Conservation (phyloP, 805 yeast species). For the Candida orba region DNA sequence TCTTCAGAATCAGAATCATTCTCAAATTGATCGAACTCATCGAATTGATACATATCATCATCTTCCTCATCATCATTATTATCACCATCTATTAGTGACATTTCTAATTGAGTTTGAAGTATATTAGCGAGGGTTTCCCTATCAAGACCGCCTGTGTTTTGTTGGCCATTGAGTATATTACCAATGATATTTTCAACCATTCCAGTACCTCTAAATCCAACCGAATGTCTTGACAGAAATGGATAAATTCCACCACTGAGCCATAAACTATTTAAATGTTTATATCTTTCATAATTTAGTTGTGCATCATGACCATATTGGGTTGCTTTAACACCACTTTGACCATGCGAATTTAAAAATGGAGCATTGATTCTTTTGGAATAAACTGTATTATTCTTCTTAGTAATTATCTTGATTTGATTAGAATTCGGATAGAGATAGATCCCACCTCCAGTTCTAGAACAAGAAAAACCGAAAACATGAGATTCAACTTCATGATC, state of each 20-base stretch:
- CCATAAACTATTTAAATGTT: constrained; percentile 53
- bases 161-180: background rate
- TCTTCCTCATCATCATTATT: constrained; percentile 1
- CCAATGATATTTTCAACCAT: background rate
- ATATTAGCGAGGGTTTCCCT: background rate
- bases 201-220: background rate
- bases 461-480: constrained; percentile 16
- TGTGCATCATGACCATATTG: constrained; percentile 50
- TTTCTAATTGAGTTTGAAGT: background rate
- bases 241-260: constrained; percentile 51
- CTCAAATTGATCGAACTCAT: background rate
- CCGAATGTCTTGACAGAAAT: constrained; percentile 30
- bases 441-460: constrained; percentile 25
- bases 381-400: constrained; percentile 21
- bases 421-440: constrained; percentile 31
- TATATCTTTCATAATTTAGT: constrained; percentile 46
- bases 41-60: constrained; percentile 1
- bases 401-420: constrained; percentile 22
- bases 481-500: constrained; percentile 28
- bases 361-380: constrained; percentile 50
- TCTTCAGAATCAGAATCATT: background rate
- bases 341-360: constrained; percentile 70
- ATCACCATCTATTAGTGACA: background rate
- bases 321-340: constrained; percentile 49
- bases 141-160: background rate